A percentile compares a stretch with the other conserved stretches of the same genome.
Conservation (phyloP, 1,284 basidiomycete genomes). For the Cerioporus squamosus region DNA sequence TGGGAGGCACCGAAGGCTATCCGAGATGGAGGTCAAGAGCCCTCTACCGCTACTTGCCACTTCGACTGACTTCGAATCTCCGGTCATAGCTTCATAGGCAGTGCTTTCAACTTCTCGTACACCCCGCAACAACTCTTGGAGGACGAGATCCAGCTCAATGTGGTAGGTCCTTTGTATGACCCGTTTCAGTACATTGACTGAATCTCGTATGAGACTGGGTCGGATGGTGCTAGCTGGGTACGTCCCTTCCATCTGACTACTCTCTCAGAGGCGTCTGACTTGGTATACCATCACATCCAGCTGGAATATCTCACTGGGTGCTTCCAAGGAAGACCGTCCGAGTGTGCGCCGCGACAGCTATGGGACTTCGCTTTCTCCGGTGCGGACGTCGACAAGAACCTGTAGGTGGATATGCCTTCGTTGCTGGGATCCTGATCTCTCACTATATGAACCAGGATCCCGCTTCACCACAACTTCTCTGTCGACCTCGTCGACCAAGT, state of each 20-base stretch:
- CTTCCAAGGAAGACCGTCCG: constrained; percentile 46
- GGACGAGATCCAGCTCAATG: constrained; percentile 50
- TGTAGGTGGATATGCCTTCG: constrained; percentile 36
- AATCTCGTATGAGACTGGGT: constrained; percentile 47
- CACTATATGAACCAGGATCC: constrained; percentile 27
- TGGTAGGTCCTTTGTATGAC: constrained; percentile 35
- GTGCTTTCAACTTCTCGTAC: constrained; percentile 47
- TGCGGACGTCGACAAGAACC: constrained; percentile 50
- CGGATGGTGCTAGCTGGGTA: constrained; percentile 58
- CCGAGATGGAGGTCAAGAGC: constrained; percentile 50
- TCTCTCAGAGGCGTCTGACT: neutral
- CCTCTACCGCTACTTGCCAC: neutral
- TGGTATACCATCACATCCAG: neutral
- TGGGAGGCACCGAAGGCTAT: constrained; percentile 50
- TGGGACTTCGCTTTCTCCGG: constrained; percentile 65
- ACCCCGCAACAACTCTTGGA: constrained; percentile 46
- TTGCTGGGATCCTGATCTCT: neutral
- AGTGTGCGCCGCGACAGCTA: constrained; percentile 49
- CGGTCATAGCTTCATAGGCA: constrained; percentile 51
- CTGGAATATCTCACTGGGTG: constrained; percentile 55
- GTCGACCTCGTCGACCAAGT: constrained; percentile 54
- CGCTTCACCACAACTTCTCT: constrained; percentile 48
- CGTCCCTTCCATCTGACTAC: neutral
- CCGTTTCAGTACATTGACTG: neutral
- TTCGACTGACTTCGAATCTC: neutral